These are phyloP conservation scores for Moniliophthora roreri DNA, from an alignment of 1,284 basidiomycete species.

Conservation along the genomic window DNA sequence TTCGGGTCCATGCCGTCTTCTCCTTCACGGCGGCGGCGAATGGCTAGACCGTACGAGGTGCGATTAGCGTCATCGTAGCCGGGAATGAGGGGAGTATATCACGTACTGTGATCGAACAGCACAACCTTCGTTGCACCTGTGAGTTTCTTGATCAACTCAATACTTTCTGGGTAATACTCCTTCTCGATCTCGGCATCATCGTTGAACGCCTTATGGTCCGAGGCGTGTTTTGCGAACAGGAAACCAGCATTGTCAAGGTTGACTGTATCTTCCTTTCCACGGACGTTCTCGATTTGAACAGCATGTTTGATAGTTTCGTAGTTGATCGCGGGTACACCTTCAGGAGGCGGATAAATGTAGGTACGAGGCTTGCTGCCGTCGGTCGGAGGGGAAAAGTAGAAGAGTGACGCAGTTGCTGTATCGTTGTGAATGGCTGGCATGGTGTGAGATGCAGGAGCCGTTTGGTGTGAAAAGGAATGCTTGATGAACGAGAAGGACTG, in stretches of 20 bases:
- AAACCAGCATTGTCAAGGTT: not conserved
- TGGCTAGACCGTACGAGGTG: constrained; percentile 48
- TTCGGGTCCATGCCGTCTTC: constrained; percentile 23
- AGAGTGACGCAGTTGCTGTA: not conserved
- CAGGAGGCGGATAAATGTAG: not conserved
- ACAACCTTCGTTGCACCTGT: constrained; percentile 45
- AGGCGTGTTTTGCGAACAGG: not conserved
- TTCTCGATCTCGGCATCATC: constrained; percentile 37
- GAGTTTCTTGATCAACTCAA: constrained; percentile 44
- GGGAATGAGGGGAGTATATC: not conserved
- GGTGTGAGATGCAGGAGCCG: not conserved
- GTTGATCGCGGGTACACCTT: not conserved
- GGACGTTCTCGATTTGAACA: not conserved
- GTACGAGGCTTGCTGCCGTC: constrained; percentile 1
- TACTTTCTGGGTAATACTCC: constrained; percentile 49
- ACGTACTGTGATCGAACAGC: not conserved
- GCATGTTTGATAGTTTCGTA: not conserved
- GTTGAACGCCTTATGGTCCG: constrained; percentile 21
- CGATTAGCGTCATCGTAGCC: constrained; percentile 38
- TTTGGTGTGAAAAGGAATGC: too few species aligned
- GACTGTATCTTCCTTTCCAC: not conserved
- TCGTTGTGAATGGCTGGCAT: not conserved
- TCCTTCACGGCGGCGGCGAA: constrained; percentile 27
- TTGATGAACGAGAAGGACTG: too few species aligned
- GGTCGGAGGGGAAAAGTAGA: not conserved